Base-by-base conservation (phyloP, 805 yeast genomes). In the Starmera amethionina region DNA sequence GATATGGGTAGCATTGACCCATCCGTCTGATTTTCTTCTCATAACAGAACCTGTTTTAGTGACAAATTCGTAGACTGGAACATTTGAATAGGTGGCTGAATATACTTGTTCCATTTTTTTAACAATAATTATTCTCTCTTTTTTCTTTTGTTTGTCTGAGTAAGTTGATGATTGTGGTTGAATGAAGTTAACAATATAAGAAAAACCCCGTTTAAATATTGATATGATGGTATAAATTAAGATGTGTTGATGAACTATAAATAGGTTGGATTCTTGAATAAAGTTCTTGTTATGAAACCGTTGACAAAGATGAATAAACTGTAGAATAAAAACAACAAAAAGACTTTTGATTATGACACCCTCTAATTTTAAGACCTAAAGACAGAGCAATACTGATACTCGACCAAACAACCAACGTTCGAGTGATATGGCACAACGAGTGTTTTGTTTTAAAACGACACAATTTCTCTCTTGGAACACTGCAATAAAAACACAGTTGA, bases 1-100 rank as follows among this genome's bases (percentile, higher is more conserved):
- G 37, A 90, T 86, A 58, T 90, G 97, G 22, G 97, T 90, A 11
- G 97, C 97, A 62, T 90, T 90, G 44, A 82, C 85, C 89, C 89
- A 83, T 41, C 81, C 81, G 56, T 83, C 93, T 31, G 68, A 63
- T 49, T 80, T 77, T 42, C 93, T 64, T 60, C 89, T 71, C 93
- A 83, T 83, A 13, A 83, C 78, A 25, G 89, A 83, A 15, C 82
- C 78, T 30, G 79, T 76, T 38, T 78, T 73, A 48, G 73, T 74
- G 22, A 74, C 62, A 51, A 79, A 70, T 65, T 90, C 84, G 64
- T 83, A 94, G 45, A 89, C 90, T 56, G 93, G 84, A 40, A 85
- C 83, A 50, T 87, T 76, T 32, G 89, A 72, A 64, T 84, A 82
- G 19, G 84, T 79, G 34, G 90, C 90, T 2, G 87, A 79, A 57